Evolutionary conservation across 2,329 filamentous ascomycete species (phyloP).

Genomic region (Sporothrix brunneoviolacea): DNA sequence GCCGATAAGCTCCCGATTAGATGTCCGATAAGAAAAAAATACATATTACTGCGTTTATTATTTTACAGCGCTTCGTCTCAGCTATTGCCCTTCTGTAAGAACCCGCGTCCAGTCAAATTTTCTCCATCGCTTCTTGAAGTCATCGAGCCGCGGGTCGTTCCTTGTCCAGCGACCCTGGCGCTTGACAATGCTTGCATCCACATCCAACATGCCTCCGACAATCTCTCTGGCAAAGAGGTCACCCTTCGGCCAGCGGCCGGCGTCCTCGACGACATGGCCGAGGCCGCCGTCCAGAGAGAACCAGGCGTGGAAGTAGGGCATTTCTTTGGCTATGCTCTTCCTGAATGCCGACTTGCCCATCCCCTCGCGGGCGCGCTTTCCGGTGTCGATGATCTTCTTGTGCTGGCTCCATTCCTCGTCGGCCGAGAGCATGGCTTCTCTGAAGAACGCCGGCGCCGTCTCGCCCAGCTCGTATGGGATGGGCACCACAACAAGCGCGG

Average conservation of each 20-base stretch:
- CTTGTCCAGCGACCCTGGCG: slow-evolving; percentile 80
- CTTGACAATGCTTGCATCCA: slow-evolving; percentile 75
- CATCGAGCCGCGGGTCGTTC: slow-evolving; percentile 62
- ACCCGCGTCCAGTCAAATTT: slow-evolving; percentile 83
- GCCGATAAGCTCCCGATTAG: not conserved
- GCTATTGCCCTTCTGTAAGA: slow-evolving; percentile 40
- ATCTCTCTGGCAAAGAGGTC: slow-evolving; percentile 91
- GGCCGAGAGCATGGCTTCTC: slow-evolving; percentile 78
- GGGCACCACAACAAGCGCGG: slow-evolving; percentile 77
- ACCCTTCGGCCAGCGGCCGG: slow-evolving; percentile 75
- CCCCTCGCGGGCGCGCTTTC: slow-evolving; percentile 55
- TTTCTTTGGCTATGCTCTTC: slow-evolving; percentile 78
- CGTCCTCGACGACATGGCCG: slow-evolving; percentile 87
- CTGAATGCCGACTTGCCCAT: slow-evolving; percentile 78
- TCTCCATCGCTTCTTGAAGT: slow-evolving; percentile 77
- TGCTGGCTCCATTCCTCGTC: slow-evolving; percentile 97
- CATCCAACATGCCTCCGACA: slow-evolving; percentile 84
- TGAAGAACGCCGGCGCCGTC: slow-evolving; percentile 89
- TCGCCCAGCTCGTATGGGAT: slow-evolving; percentile 88
- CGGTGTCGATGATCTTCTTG: slow-evolving; percentile 87
- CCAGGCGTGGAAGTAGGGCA: slow-evolving; percentile 98
- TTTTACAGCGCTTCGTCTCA: too few species aligned
- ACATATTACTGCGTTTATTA: too few species aligned
- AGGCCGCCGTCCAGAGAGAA: slow-evolving; percentile 87
- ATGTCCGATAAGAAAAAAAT: too few species aligned